Percentiles rank a stretch among this genome's conserved stretches.
phyloP scores from a whole-genome alignment of 257 asterid species.

The Craterostigma plantagineum region DNA sequence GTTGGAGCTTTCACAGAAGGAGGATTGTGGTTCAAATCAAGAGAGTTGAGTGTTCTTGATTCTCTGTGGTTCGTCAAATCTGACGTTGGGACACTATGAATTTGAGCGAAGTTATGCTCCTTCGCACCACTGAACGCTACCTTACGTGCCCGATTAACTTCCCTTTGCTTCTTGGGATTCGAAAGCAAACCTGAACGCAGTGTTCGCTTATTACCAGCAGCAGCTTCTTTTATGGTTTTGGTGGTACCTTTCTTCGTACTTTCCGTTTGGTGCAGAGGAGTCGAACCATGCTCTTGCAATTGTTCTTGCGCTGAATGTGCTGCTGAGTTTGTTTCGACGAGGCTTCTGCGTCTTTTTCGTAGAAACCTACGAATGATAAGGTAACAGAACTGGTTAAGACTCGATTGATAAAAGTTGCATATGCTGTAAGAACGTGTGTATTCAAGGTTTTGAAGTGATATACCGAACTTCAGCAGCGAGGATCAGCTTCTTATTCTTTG shows the following conservation, averaged over 20 bases:
- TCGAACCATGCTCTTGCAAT: slow-evolving; percentile 7
- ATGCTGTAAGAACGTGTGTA: too few relatives aligned
- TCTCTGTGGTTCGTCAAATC: slow-evolving; percentile 21
- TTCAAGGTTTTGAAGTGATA: too few relatives aligned
- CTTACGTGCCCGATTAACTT: slow-evolving; percentile 8
- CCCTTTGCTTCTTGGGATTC: slow-evolving; percentile 17
- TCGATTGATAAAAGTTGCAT: not conserved
- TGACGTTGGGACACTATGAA: not conserved
- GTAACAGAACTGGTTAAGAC: not conserved
- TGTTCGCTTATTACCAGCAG: slow-evolving; percentile 16
- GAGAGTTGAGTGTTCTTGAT: slow-evolving; percentile 10
- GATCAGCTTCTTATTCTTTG: slow-evolving; percentile 29
- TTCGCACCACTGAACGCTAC: slow-evolving; percentile 12
- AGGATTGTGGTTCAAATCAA: slow-evolving; percentile 51
- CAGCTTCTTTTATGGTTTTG: slow-evolving; percentile 7
- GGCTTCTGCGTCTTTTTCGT: slow-evolving; percentile 30
- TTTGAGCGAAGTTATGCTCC: slow-evolving; percentile 4
- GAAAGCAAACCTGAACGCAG: slow-evolving; percentile 20
- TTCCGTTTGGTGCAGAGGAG: slow-evolving; percentile 12
- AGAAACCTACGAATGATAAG: slow-evolving; percentile 30
- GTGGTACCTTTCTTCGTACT: slow-evolving; percentile 12
- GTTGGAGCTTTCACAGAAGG: slow-evolving; percentile 24
- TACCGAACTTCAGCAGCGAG: slow-evolving; percentile 84
- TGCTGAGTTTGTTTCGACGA: slow-evolving; percentile 17
- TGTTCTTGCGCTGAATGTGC: slow-evolving; percentile 14